Percentiles rank a stretch among this genome's conserved stretches.
These are phyloP conservation scores for Annulohypoxylon nitens DNA, from an alignment of 495 filamentous ascomycete species.

Conservation along the genomic window DNA sequence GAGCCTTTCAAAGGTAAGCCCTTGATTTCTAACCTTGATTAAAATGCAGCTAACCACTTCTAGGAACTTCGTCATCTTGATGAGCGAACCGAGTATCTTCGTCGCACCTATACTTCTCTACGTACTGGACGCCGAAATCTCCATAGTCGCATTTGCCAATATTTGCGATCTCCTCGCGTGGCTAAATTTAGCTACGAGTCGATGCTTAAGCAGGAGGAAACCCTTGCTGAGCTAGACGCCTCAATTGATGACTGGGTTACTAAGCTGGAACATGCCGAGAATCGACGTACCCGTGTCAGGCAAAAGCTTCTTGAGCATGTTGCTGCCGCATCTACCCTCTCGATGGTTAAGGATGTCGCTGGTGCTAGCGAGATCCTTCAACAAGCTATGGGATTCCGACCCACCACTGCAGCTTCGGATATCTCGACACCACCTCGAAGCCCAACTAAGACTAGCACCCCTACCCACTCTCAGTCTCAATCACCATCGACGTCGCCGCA, in stretches of 20 bases:
- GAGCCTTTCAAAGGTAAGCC: constrained; percentile 69
- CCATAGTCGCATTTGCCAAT: constrained; percentile 75
- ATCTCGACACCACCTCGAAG: constrained; percentile 64
- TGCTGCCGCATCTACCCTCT: constrained; percentile 69
- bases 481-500: constrained; percentile 55
- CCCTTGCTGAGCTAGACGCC: constrained; percentile 75
- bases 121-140: constrained; percentile 75
- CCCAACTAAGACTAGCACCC: constrained; percentile 55
- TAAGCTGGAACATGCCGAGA: constrained; percentile 82
- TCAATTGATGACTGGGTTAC: constrained; percentile 80
- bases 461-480: constrained; percentile 45
- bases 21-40: neutral
- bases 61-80: constrained; percentile 78
- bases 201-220: constrained; percentile 80
- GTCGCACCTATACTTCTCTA: constrained; percentile 76
- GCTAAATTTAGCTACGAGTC: constrained; percentile 75
- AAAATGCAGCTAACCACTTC: constrained; percentile 36
- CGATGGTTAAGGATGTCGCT: constrained; percentile 48
- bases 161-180: constrained; percentile 71
- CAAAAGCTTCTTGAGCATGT: constrained; percentile 83
- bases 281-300: constrained; percentile 74
- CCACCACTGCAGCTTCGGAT: constrained; percentile 55
- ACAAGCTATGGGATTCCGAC: constrained; percentile 55
- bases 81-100: constrained; percentile 77
- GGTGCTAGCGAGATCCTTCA: constrained; percentile 58